Evolutionary conservation across 1,284 basidiomycete species (phyloP).

Genomic region (Apiotrichum domesticum): DNA sequence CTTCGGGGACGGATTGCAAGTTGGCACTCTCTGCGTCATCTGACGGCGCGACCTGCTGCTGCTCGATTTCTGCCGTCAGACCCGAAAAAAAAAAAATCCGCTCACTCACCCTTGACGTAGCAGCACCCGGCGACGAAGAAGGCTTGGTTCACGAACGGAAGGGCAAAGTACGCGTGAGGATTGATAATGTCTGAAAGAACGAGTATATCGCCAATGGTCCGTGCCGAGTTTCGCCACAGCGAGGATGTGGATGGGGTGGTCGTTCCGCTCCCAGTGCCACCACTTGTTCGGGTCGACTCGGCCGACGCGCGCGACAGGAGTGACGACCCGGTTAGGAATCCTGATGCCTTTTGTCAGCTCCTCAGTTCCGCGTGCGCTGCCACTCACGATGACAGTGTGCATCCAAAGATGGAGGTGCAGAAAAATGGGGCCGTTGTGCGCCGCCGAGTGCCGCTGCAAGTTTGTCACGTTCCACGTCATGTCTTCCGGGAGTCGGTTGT

Average conservation of each 20-base stretch:
- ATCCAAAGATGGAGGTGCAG: slow-evolving; percentile 32
- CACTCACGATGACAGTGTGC: slow-evolving; percentile 23
- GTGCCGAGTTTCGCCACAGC: slow-evolving; percentile 27
- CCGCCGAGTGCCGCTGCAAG: slow-evolving; percentile 21
- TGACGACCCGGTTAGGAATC: slow-evolving; percentile 16
- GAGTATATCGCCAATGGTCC: slow-evolving; percentile 32
- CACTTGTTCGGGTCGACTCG: no score
- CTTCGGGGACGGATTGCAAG: neutral
- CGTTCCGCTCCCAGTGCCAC: neutral
- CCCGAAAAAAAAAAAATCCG: no score
- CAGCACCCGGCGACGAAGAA: slow-evolving; percentile 32
- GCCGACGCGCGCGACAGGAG: neutral
- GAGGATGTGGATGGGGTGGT: slow-evolving; percentile 2
- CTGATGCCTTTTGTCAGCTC: slow-evolving; percentile 8
- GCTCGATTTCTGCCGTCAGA: slow-evolving; percentile 10
- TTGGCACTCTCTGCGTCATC: neutral
- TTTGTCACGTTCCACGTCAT: slow-evolving; percentile 32
- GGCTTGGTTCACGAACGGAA: slow-evolving; percentile 31
- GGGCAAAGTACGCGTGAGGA: slow-evolving; percentile 21
- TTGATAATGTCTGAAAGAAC: slow-evolving; percentile 29
- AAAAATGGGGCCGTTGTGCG: slow-evolving; percentile 20
- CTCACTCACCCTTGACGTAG: slow-evolving; percentile 26
- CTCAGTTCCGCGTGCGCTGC: no score
- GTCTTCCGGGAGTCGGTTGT: slow-evolving; percentile 23
- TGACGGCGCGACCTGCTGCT: slow-evolving; percentile 1